Evolutionary conservation across 129 eudicot species (phyloP), one percentile per base, ranked within the genome.

Genomic region (Apium graveolens): DNA sequence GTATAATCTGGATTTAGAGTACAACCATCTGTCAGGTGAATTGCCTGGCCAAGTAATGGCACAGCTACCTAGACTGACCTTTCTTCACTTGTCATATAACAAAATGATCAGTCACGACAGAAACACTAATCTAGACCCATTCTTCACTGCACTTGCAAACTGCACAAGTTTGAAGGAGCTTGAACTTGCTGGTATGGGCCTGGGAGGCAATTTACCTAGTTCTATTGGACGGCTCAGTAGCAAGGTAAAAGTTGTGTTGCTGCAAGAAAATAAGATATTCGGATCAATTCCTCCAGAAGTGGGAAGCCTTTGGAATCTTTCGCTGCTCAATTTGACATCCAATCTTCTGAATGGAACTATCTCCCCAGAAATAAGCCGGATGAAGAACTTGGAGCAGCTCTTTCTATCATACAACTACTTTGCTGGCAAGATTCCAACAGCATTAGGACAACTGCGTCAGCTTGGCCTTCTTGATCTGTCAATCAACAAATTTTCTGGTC

Each of bases 381-480:
- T 89, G 41, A 49, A 79, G 2, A 38, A 21, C 48, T 77, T 89
- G 70, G 83, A 85, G 39, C 84, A 41, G 45, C 86, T 89, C 49
- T 79, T 76, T 78, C 41, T 89, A 26, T 85, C 93, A 26, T 21
- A 85, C 78, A 87, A 89, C 48, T n/a, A 7, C 66, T 85, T 89
- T 76, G 17, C 79, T 0, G 89, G 93, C 5, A 80, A 73, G 43
- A 89, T 89, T 73, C 86, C 89, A 10, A 76, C 78, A 74, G 78
- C 38, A 62, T 29, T 89, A 16, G 87, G 91, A 39, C 39, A 83
- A 27, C 5, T 82, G 74, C 78, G 51, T 73, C 83, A 79, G 71
- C 39, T 89, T 39, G 93, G 91, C 3, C 75, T 83, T 49, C 86
- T 89, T 39, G 89, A 87, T 81, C 74, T 89, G 80, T 89, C 93